These are phyloP conservation scores for Pelagomonas calceolata DNA, from an alignment of 108 stramenopile genomes.

Conservation along the genomic window DNA sequence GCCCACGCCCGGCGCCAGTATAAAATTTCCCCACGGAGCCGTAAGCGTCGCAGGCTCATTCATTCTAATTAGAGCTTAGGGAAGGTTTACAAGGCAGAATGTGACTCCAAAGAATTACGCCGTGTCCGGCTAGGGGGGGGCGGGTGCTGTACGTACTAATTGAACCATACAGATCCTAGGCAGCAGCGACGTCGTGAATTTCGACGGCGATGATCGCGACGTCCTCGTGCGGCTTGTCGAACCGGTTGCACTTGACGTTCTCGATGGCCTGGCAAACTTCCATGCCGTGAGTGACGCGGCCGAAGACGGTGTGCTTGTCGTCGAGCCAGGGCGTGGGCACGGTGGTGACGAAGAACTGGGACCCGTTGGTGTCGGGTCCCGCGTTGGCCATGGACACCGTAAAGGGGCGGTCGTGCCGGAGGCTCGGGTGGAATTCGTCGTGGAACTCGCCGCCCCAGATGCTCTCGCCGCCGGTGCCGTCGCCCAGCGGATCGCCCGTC, in stretches of 20 bases:
- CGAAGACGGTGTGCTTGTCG: slow-evolving; percentile 94
- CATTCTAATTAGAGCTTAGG: too few relatives aligned
- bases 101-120: too few relatives aligned
- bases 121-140: too few relatives aligned
- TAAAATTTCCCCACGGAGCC: too few relatives aligned
- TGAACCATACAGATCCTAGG: too few relatives aligned
- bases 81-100: too few relatives aligned
- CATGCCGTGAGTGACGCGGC: slow-evolving; percentile 85
- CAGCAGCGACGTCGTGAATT: too few relatives aligned
- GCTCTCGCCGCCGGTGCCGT: slow-evolving; percentile 98
- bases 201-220: slow-evolving; percentile 82
- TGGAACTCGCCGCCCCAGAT: slow-evolving; percentile 99
- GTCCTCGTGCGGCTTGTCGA: slow-evolving; percentile 84
- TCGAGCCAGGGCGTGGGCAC: slow-evolving; percentile 92
- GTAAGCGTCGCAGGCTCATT: too few relatives aligned
- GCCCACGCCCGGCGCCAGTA: too few relatives aligned
- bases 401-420: slow-evolving; percentile 84
- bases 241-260: slow-evolving; percentile 74
- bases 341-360: slow-evolving; percentile 91
- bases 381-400: slow-evolving; percentile 97
- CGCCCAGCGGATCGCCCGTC: slow-evolving; percentile 93
- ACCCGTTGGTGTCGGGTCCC: slow-evolving; percentile 47
- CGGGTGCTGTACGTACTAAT: too few relatives aligned
- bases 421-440: slow-evolving; percentile 84
- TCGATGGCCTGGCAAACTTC: slow-evolving; percentile 85